Conservation (phyloP, 2,329 filamentous ascomycete genomes). For the Amauroascus verrucosus region DNA sequence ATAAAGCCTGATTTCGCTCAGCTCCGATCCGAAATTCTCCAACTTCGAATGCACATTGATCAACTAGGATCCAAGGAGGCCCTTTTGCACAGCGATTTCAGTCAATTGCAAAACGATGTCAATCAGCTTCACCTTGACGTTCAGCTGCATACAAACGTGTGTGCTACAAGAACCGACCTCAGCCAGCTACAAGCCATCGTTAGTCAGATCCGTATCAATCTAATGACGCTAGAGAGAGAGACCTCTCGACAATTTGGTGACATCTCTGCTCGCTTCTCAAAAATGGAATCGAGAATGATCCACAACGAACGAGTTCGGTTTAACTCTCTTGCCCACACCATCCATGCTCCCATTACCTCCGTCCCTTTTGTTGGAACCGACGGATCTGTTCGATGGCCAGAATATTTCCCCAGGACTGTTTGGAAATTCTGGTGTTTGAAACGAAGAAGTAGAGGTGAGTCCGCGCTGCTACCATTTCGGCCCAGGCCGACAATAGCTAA, state of each 20-base stretch:
- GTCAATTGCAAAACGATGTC: constrained; percentile 30
- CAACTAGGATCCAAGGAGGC: constrained; percentile 27
- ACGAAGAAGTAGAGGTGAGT: constrained; percentile 33
- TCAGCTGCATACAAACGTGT: constrained; percentile 28
- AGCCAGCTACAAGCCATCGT: constrained; percentile 29
- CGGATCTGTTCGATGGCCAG: constrained; percentile 28
- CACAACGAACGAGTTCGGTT: constrained; percentile 31
- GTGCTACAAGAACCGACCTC: constrained; percentile 29
- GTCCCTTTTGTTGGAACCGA: constrained; percentile 29
- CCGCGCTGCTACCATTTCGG: background rate
- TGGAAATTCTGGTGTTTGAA: constrained; percentile 37
- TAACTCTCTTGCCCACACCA: constrained; percentile 32
- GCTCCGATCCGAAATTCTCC: constrained; percentile 28
- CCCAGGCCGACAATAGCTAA: background rate
- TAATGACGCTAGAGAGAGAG: constrained; percentile 29
- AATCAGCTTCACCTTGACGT: constrained; percentile 30
- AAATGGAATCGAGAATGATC: constrained; percentile 28
- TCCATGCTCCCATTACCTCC: constrained; percentile 30
- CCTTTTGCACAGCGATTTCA: constrained; percentile 29
- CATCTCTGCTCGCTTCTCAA: constrained; percentile 23
- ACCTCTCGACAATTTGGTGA: constrained; percentile 24
- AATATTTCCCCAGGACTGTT: constrained; percentile 32
- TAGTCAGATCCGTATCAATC: constrained; percentile 29
- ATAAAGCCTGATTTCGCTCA: constrained; percentile 30
- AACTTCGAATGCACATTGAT: constrained; percentile 27